phyloP scores from a whole-genome alignment of 345 rosid species.

The Draba incana region DNA sequence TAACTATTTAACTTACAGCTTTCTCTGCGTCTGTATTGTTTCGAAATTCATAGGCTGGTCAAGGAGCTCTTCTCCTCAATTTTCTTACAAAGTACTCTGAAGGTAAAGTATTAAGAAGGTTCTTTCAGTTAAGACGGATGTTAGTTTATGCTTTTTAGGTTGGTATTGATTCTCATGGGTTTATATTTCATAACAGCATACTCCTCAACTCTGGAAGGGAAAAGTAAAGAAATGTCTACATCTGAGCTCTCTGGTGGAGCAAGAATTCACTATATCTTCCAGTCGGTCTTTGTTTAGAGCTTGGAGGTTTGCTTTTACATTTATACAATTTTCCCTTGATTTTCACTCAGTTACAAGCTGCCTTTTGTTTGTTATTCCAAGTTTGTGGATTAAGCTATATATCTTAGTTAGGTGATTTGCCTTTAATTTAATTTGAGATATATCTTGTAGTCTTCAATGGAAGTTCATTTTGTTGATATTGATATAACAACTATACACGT shows the following conservation, averaged over 20 bases:
- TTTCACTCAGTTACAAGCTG: slow-evolving; percentile 1
- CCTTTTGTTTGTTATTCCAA: slow-evolving; percentile 7
- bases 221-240: slow-evolving; percentile 92
- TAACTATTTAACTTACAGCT: slow-evolving; percentile 8
- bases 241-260: slow-evolving; percentile 94
- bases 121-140: not conserved
- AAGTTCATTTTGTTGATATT: slow-evolving; percentile 4
- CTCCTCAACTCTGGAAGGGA: slow-evolving; percentile 87
- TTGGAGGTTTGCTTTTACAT: slow-evolving; percentile 67
- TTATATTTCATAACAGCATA: slow-evolving; percentile 61
- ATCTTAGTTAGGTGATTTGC: slow-evolving; percentile 12
- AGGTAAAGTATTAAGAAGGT: slow-evolving; percentile 50
- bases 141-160: slow-evolving; percentile 7
- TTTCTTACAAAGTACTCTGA: slow-evolving; percentile 85
- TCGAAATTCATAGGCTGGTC: slow-evolving; percentile 66
- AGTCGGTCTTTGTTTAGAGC: slow-evolving; percentile 84
- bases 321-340: not conserved
- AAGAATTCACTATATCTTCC: slow-evolving; percentile 87
- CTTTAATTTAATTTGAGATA: slow-evolving; percentile 2
- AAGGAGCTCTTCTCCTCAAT: slow-evolving; percentile 85
- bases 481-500: not conserved
- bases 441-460: slow-evolving; percentile 9
- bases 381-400: slow-evolving; percentile 9
- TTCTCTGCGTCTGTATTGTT: not conserved
- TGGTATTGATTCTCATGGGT: slow-evolving; percentile 11